Conservation (phyloP, 495 filamentous ascomycete genomes). For the Diplogelasinospora grovesii region DNA sequence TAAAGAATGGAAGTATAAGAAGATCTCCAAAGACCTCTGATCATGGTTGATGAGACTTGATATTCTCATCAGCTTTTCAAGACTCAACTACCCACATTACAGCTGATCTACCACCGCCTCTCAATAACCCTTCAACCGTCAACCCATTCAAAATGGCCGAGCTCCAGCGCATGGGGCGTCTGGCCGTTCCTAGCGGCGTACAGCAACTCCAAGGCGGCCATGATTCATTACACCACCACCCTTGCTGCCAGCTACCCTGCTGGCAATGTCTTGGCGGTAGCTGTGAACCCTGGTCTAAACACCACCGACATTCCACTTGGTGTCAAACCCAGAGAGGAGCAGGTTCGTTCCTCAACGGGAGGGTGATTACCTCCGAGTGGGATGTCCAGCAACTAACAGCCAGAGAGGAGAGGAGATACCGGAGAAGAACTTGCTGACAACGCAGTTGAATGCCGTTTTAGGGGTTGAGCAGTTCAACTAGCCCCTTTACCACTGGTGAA, state of each 20-base stretch:
- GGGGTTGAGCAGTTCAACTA: conserved; percentile 1
- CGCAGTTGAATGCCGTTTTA: conserved; percentile 3
- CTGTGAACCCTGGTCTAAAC: conserved; percentile 6
- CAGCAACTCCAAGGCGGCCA: conserved; percentile 3
- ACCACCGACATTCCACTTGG: no score
- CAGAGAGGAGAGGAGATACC: conserved; percentile 5
- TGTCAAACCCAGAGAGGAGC: no score
- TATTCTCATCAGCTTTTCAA: no score
- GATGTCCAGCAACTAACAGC: conserved; percentile 5
- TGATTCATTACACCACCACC: conserved; percentile 6
- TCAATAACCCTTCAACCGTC: no score
- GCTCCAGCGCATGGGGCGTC: conserved; percentile 2
- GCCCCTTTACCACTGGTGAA: no score
- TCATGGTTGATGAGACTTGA: no score
- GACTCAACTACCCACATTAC: no score
- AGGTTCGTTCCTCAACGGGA: no score
- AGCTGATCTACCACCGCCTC: no score
- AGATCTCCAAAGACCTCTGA: no score
- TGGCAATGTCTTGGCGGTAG: conserved; percentile 2
- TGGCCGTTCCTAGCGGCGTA: conserved; percentile 8
- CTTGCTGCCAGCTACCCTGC: conserved; percentile 5
- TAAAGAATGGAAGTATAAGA: no score
- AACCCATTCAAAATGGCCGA: neutral
- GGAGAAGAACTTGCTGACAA: conserved; percentile 5
- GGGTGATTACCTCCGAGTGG: no score